Base-by-base conservation (phyloP, 225 moss, liverwort and hornwort genomes). In the Neckera pumila region DNA sequence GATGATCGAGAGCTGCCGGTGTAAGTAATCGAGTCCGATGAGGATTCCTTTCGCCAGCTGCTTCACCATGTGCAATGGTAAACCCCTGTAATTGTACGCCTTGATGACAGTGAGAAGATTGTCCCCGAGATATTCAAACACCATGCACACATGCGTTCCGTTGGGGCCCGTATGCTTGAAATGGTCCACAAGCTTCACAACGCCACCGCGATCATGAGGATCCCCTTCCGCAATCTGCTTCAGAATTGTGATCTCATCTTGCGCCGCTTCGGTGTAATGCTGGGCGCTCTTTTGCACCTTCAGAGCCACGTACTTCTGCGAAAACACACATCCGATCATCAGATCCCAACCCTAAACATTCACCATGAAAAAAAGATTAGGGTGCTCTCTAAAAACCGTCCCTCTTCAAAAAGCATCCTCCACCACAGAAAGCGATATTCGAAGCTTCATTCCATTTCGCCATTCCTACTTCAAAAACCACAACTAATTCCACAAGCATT, bases 281-380 rank as follows among this genome's bases (percentile, higher is more conserved):
- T 96, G 94, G 33, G 98, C 98, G 76, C 98, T 98, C 91, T 98
- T 98, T 81, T 98, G 98, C 58, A 98, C 93, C 89, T 98, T 98
- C 85, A 98, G 80, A 10, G 98, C 98, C 84, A 98, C 98, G 71
- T 92, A 94, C 80, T 86, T 96, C 98, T 98, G 96, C 89, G 80
- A 17, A 65, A 79, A 65, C 45, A 64, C 65, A 66, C 42, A 88
- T 59, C 54, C 87, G 38, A 76, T 86, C 88, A 84, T 90, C 43
- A 90, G 84, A 84, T 79, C 36, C 45, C 76, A 74, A 79, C 27
- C 81, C 90, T 43, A 38, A 56, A 75, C 76, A 76, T n/a, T 62
- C n/a, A 49, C 33, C 26, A 77, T 40, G 36, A 67, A 40, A 59
- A 58, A 18, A 38, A 86, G 36, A 64, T 77, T 53, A 31, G 40